Conservation (phyloP, 768 basidiomycete species). For the Zangia roseola region DNA sequence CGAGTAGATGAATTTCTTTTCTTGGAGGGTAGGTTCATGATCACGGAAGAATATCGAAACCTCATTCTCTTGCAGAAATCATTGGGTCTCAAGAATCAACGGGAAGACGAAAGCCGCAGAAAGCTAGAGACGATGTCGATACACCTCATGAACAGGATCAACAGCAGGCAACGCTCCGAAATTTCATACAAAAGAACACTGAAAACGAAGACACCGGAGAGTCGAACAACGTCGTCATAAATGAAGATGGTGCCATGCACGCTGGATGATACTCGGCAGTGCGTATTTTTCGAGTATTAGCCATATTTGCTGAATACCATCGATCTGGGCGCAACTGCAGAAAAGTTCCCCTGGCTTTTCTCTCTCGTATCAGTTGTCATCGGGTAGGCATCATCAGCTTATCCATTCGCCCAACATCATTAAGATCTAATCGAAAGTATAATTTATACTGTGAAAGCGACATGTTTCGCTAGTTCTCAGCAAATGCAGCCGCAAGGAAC, state of each 20-base stretch:
- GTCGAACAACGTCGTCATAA: slow-evolving; percentile 42
- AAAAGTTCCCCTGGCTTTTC: background rate
- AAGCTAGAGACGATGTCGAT: slow-evolving; percentile 23
- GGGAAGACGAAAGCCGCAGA: slow-evolving; percentile 42
- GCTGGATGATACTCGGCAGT: slow-evolving; percentile 23
- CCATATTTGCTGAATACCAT: background rate
- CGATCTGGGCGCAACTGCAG: background rate
- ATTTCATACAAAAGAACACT: slow-evolving; percentile 41
- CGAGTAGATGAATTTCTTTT: slow-evolving; percentile 76
- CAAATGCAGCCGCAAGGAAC: slow-evolving; percentile 66
- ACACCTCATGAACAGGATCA: slow-evolving; percentile 19
- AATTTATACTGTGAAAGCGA: background rate
- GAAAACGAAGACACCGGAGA: slow-evolving; percentile 24
- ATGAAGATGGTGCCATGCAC: slow-evolving; percentile 64
- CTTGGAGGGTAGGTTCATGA: slow-evolving; percentile 56
- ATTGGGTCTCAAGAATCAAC: slow-evolving; percentile 53
- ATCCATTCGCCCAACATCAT: slow-evolving; percentile 6
- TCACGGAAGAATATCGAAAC: background rate
- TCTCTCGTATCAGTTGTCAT: background rate
- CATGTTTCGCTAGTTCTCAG: slow-evolving; percentile 12
- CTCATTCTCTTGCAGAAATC: slow-evolving; percentile 43
- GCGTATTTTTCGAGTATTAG: too few species aligned
- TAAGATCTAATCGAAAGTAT: background rate
- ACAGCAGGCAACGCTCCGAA: slow-evolving; percentile 43
- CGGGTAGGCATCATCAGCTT: background rate